A percentile compares a stretch with the other conserved stretches of the same genome.
Evolutionary conservation across 371 early-diverging fungal species (phyloP).

Genomic region (Mortierella polycephala): DNA sequence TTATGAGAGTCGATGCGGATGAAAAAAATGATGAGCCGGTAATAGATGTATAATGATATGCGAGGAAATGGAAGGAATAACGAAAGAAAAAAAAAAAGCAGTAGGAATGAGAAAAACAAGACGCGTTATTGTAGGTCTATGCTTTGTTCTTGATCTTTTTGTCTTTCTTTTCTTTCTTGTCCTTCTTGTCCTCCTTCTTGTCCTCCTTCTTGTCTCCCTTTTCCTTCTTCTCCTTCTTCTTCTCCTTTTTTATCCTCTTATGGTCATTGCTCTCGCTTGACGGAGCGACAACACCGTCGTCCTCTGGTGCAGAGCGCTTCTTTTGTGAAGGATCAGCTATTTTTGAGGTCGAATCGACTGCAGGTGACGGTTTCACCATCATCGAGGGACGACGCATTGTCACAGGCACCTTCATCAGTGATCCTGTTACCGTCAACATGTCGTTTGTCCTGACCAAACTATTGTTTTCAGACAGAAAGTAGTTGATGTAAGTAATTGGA

Average conservation of each 20-base stretch:
- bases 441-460: constrained; percentile 80
- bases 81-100: background rate
- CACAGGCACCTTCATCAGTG: constrained; percentile 59
- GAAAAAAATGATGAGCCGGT: too few species aligned
- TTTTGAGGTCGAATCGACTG: constrained; percentile 25
- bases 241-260: constrained; percentile 56
- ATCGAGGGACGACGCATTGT: constrained; percentile 43
- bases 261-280: constrained; percentile 20
- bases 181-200: constrained; percentile 14
- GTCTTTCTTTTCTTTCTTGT: constrained; percentile 21
- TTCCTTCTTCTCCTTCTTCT: constrained; percentile 52
- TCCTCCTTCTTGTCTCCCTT: constrained; percentile 5
- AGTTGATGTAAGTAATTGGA: background rate
- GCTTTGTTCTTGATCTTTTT: constrained; percentile 10
- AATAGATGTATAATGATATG: too few species aligned
- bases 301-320: constrained; percentile 47
- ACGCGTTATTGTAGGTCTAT: background rate
- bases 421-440: constrained; percentile 80
- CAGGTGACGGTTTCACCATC: constrained; percentile 30
- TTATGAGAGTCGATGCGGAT: too few species aligned
- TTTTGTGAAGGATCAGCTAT: constrained; percentile 28
- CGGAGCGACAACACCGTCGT: constrained; percentile 16
- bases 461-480: background rate
- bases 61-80: background rate
- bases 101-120: too few species aligned